These are phyloP conservation scores for Leishmania martiniquensis DNA, from an alignment of 208 protist genomes.

Conservation along the genomic window DNA sequence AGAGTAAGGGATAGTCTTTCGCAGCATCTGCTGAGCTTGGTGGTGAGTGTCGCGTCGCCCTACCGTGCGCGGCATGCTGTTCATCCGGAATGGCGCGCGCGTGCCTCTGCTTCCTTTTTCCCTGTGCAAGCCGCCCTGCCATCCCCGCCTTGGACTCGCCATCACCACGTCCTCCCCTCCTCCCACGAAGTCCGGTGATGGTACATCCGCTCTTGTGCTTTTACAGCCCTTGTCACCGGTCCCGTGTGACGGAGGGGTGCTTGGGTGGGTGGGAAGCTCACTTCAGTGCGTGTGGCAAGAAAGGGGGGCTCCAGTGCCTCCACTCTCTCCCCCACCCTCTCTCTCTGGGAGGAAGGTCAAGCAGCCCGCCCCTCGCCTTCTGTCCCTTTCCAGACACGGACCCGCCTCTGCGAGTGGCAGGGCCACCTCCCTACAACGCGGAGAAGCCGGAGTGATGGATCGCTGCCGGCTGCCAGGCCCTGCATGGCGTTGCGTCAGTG, in stretches of 20 bases:
- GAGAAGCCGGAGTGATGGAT: neutral
- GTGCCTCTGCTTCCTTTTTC: slow-evolving; percentile 1
- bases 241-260: no score
- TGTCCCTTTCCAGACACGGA: neutral
- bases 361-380: neutral
- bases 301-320: no score
- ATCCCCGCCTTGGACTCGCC: no score
- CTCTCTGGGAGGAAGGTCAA: neutral
- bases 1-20: neutral
- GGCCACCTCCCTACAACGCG: neutral
- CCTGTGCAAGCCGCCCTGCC: no score
- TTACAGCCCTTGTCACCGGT: no score
- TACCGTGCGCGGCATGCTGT: neutral
- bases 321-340: neutral
- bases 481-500: neutral
- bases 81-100: neutral
- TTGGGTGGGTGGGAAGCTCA: no score
- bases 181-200: no score
- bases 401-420: neutral
- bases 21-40: neutral
- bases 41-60: neutral
- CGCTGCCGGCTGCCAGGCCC: neutral
- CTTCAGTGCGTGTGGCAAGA: no score
- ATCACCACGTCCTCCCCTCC: no score
- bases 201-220: no score